phyloP scores from a whole-genome alignment of 768 basidiomycete genomes.

The Leccinellum albellum region DNA sequence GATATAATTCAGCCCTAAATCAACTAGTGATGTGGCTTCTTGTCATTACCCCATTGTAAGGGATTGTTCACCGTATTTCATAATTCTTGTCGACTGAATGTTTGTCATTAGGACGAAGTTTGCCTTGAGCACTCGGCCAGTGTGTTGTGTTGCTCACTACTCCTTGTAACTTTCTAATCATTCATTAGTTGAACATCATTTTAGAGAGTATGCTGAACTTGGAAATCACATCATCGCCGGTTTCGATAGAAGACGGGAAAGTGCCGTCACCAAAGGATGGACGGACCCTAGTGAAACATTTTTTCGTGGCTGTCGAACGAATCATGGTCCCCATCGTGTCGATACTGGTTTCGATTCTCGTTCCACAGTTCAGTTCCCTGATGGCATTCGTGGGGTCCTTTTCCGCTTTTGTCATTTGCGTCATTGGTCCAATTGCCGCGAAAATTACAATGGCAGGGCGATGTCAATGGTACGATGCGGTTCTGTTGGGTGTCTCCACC shows the following conservation, averaged over 20 bases:
- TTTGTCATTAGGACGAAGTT: constrained; percentile 67
- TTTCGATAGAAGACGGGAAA: constrained; percentile 27
- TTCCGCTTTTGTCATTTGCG: constrained; percentile 71
- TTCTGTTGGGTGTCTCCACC: constrained; percentile 47
- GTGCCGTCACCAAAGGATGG: constrained; percentile 9
- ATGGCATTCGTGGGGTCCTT: constrained; percentile 95
- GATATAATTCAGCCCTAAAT: constrained; percentile 71
- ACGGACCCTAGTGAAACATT: constrained; percentile 30
- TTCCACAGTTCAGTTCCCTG: constrained; percentile 77
- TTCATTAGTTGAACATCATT: constrained; percentile 66
- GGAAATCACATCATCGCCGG: constrained; percentile 32
- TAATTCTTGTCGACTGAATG: constrained; percentile 14
- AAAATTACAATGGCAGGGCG: constrained; percentile 56
- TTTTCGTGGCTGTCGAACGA: constrained; percentile 52
- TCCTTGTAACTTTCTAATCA: not conserved
- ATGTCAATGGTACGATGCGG: constrained; percentile 49
- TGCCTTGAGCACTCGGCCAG: constrained; percentile 77
- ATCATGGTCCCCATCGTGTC: constrained; percentile 54
- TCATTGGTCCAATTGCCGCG: constrained; percentile 73
- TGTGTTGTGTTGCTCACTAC: constrained; percentile 31
- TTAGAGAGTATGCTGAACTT: constrained; percentile 76
- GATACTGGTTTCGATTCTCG: constrained; percentile 64
- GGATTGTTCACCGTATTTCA: not conserved
- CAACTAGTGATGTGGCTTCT: constrained; percentile 80
- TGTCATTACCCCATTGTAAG: constrained; percentile 72